These are phyloP conservation scores for Rhodotorula diobovata DNA, from an alignment of 768 basidiomycete species.

Conservation along the genomic window DNA sequence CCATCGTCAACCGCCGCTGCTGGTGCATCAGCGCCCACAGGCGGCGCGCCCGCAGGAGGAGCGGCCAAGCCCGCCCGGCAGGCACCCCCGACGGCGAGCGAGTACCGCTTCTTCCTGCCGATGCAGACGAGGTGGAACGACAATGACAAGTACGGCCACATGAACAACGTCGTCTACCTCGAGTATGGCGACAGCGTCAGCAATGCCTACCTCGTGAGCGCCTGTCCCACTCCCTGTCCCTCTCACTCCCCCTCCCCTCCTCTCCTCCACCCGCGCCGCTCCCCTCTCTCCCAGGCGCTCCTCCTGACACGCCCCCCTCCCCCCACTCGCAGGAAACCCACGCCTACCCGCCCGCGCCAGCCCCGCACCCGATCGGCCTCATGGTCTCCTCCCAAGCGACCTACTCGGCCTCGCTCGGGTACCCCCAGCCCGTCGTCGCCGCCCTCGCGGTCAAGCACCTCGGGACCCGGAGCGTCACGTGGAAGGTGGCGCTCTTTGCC, in stretches of 20 bases:
- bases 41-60: too few relatives aligned
- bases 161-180: conserved; percentile 22
- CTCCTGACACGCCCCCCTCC: too few relatives aligned
- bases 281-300: background rate
- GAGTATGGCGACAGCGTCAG: conserved; percentile 17
- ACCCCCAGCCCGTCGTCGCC: conserved; percentile 20
- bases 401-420: conserved; percentile 3
- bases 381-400: conserved; percentile 8
- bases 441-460: background rate
- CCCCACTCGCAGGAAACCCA: background rate
- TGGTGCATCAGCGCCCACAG: too few relatives aligned
- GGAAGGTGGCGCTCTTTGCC: conserved; percentile 16
- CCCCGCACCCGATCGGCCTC: conserved; percentile 14
- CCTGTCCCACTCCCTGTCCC: background rate
- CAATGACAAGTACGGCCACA: conserved; percentile 25
- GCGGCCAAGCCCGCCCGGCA: background rate
- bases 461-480: background rate
- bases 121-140: conserved; percentile 7
- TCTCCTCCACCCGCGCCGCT: background rate
- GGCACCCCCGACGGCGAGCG: background rate
- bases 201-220: conserved; percentile 6
- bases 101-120: background rate
- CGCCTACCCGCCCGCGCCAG: background rate
- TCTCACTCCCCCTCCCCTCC: too few relatives aligned
- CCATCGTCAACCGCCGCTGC: too few relatives aligned